phyloP scores from a whole-genome alignment of 768 basidiomycete species.

The Termitomyces sp. region DNA sequence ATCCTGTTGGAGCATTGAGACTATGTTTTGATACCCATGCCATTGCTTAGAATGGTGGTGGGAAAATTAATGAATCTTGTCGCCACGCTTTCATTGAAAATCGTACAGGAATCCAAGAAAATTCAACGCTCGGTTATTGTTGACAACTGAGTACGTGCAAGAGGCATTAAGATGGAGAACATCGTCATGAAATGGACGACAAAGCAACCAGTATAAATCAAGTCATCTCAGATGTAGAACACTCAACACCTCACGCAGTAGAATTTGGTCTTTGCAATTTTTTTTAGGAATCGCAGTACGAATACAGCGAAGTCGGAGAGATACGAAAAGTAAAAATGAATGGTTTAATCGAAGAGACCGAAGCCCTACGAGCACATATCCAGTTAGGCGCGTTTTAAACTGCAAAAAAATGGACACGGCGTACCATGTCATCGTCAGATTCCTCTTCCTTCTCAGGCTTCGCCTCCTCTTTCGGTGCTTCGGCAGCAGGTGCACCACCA shows the following conservation, averaged over 20 bases:
- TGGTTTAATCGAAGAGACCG: conserved; percentile 87
- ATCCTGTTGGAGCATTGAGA: too few relatives aligned
- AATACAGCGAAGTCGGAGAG: conserved; percentile 12
- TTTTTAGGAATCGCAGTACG: conserved; percentile 11
- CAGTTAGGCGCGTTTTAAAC: neutral
- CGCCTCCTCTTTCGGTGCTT: conserved; percentile 72
- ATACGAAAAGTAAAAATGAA: conserved; percentile 11
- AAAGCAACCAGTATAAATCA: neutral
- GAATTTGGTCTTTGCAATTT: conserved; percentile 9
- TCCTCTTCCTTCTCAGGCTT: conserved; percentile 88
- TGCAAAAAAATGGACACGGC: conserved; percentile 18
- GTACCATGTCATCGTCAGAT: conserved; percentile 86
- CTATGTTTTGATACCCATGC: neutral
- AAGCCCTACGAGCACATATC: conserved; percentile 59
- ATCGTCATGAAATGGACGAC: neutral
- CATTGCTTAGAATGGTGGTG: neutral
- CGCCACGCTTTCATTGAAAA: neutral
- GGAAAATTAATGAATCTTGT: neutral
- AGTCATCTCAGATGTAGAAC: neutral
- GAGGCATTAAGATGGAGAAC: neutral
- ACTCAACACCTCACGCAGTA: neutral
- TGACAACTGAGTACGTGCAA: neutral
- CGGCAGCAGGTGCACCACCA: conserved; percentile 58
- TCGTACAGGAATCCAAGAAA: neutral
- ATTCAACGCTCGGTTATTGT: neutral